Conservation (phyloP, 2,329 filamentous ascomycete species). For the Aspergillus sp. region DNA sequence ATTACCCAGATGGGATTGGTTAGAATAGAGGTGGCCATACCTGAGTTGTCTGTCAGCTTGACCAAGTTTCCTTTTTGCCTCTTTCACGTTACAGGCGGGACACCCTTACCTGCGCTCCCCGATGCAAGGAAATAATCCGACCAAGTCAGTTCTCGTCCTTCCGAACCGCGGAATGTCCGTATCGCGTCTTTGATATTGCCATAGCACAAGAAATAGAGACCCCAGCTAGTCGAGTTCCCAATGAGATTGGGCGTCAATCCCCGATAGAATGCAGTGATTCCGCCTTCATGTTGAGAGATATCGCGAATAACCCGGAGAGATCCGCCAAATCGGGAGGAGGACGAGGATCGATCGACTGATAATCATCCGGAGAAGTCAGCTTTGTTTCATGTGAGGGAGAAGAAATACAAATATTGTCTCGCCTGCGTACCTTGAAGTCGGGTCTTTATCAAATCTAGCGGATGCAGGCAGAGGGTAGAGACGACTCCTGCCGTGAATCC, state of each 20-base stretch:
- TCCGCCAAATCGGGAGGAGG: conserved; percentile 45
- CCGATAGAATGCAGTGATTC: conserved; percentile 71
- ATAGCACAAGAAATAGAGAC: conserved; percentile 81
- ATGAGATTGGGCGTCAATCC: conserved; percentile 86
- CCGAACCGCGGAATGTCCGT: conserved; percentile 32
- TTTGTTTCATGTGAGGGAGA: not conserved
- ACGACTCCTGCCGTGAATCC: conserved; percentile 85
- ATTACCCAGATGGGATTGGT: conserved; percentile 98
- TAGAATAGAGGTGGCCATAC: conserved; percentile 70
- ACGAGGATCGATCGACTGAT: conserved; percentile 46
- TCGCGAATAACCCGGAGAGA: conserved; percentile 50
- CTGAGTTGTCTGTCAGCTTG: conserved; percentile 27
- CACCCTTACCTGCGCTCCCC: conserved; percentile 49
- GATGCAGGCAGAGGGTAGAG: conserved; percentile 82
- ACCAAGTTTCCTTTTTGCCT: too few relatives aligned
- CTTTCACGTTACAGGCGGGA: too few relatives aligned
- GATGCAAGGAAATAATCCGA: conserved; percentile 79
- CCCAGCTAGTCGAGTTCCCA: conserved; percentile 88
- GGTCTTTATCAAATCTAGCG: conserved; percentile 94
- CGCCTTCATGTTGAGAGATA: conserved; percentile 52
- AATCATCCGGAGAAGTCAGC: conserved; percentile 27
- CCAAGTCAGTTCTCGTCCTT: conserved; percentile 45
- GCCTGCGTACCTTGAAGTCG: conserved; percentile 71
- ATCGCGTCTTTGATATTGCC: conserved; percentile 55
- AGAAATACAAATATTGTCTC: not conserved